Percentiles rank a stretch among this genome's conserved stretches.
phyloP scores from a whole-genome alignment of 805 yeast species.

The Candida silvatica region DNA sequence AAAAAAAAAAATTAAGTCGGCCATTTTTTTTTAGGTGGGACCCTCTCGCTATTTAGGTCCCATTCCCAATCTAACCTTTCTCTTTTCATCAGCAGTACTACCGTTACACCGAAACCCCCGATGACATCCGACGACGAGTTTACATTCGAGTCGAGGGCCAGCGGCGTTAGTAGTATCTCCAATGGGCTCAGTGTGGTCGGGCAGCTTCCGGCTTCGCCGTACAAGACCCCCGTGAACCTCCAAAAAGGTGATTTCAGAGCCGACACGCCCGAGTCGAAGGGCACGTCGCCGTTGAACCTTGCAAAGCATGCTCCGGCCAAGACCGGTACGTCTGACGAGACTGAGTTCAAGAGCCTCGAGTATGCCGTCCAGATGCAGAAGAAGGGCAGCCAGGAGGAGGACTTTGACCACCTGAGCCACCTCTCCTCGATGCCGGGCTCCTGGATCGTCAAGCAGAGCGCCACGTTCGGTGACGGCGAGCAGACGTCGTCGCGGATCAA shows the following conservation, averaged over 20 bases:
- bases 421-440: slow-evolving; percentile 23
- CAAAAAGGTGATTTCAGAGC: slow-evolving; percentile 2
- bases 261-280: slow-evolving; percentile 14
- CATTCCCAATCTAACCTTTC: too few species aligned
- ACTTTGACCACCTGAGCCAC: slow-evolving; percentile 18
- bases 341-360: too few species aligned
- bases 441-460: slow-evolving; percentile 15
- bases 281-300: slow-evolving; percentile 20
- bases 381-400: slow-evolving; percentile 8
- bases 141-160: slow-evolving; percentile 9
- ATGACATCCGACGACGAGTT: slow-evolving; percentile 9
- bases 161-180: too few species aligned
- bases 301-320: not conserved
- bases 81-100: too few species aligned
- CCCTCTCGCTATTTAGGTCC: too few species aligned
- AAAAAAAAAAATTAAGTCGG: too few species aligned
- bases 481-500: too few species aligned
- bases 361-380: not conserved
- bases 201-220: too few species aligned
- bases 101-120: too few species aligned
- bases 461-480: slow-evolving; percentile 8
- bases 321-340: not conserved
- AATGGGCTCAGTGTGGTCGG: too few species aligned
- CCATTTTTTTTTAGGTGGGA: too few species aligned
- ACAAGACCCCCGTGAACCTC: slow-evolving; percentile 9